Percentiles rank a stretch among this genome's conserved stretches.
Evolutionary conservation across 768 basidiomycete genomes (phyloP).

Genomic region (Ramaria rubella): DNA sequence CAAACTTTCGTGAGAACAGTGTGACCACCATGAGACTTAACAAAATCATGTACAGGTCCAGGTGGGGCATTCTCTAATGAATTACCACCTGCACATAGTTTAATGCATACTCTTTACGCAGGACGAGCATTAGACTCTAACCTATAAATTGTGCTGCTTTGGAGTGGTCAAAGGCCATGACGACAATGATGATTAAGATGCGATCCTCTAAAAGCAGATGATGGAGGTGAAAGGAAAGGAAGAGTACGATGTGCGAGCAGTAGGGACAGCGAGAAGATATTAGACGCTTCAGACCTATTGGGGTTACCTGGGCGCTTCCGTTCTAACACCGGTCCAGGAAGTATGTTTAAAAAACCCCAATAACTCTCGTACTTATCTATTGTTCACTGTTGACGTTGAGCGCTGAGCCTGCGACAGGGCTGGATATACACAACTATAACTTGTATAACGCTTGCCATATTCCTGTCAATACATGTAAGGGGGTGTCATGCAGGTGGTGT

Average conservation of each 20-base stretch:
- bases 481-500: too few relatives aligned
- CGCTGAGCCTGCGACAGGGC: too few relatives aligned
- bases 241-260: too few relatives aligned
- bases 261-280: too few relatives aligned
- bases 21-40: conserved; percentile 86
- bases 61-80: conserved; percentile 77
- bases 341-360: not conserved
- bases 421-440: too few relatives aligned
- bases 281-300: conserved; percentile 3
- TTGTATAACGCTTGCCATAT: too few relatives aligned
- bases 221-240: not conserved
- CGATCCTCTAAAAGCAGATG: not conserved
- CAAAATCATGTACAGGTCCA: conserved; percentile 83
- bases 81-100: conserved; percentile 71
- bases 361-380: not conserved
- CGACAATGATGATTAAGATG: not conserved
- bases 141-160: conserved; percentile 62
- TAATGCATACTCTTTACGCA: conserved; percentile 11
- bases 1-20: conserved; percentile 96
- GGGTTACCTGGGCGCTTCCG: too few relatives aligned
- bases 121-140: conserved; percentile 20
- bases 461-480: too few relatives aligned
- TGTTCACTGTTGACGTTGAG: too few relatives aligned
- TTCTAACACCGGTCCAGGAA: too few relatives aligned
- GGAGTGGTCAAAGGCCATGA: conserved; percentile 37